Conservation (phyloP, 208 protist genomes). For the Porcisia deanei region DNA sequence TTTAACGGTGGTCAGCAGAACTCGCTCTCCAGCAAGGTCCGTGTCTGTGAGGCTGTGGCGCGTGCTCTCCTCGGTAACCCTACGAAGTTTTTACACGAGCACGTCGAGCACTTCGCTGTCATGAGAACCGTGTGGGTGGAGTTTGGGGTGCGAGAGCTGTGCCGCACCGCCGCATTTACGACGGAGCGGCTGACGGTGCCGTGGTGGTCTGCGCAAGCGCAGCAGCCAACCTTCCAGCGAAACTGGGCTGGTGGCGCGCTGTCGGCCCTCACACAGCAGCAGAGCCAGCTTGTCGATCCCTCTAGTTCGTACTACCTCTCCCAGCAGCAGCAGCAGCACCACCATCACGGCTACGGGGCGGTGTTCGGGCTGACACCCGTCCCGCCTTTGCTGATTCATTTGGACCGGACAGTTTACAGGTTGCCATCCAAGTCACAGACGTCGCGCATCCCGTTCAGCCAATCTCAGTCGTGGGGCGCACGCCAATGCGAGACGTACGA, state of each 20-base stretch:
- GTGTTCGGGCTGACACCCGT: slow-evolving; percentile 9
- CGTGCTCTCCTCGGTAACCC: slow-evolving; percentile 47
- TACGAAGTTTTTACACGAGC: slow-evolving; percentile 47
- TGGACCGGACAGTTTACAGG: slow-evolving; percentile 61
- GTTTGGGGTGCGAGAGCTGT: slow-evolving; percentile 49
- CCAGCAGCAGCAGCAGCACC: slow-evolving; percentile 24
- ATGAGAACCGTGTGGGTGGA: slow-evolving; percentile 52
- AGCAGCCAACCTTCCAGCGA: slow-evolving; percentile 30
- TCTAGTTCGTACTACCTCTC: slow-evolving; percentile 22
- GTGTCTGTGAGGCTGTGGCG: slow-evolving; percentile 58
- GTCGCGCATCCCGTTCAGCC: slow-evolving; percentile 25
- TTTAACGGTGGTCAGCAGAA: slow-evolving; percentile 45
- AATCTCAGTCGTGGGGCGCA: slow-evolving; percentile 18
- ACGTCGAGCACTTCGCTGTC: slow-evolving; percentile 49
- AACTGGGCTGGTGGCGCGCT: slow-evolving; percentile 10
- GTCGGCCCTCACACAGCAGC: not conserved
- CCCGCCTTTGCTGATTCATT: slow-evolving; percentile 45
- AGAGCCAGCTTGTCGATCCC: slow-evolving; percentile 23
- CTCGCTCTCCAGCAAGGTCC: slow-evolving; percentile 33
- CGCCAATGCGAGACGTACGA: slow-evolving; percentile 54
- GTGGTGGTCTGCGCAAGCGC: slow-evolving; percentile 46
- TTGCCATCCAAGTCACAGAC: slow-evolving; percentile 20
- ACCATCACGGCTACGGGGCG: not conserved
- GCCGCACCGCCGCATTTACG: slow-evolving; percentile 46
- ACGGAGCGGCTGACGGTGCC: slow-evolving; percentile 57